These are phyloP conservation scores for Penicillium sp. DNA, from an alignment of 2,329 filamentous ascomycete genomes.

Conservation along the genomic window DNA sequence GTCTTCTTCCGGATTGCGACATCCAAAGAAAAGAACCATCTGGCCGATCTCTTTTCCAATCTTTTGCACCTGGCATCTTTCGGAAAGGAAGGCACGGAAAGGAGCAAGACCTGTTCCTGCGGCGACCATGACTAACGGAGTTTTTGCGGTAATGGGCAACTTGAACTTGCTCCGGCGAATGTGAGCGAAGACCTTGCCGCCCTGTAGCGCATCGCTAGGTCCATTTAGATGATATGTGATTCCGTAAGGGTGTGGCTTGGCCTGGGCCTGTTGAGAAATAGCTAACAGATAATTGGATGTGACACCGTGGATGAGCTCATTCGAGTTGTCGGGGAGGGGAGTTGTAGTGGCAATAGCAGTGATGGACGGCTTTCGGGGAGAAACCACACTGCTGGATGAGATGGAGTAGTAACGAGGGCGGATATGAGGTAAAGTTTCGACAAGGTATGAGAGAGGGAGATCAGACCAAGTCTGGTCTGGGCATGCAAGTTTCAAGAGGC, in stretches of 20 bases:
- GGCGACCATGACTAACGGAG: constrained; percentile 58
- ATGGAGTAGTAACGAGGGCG: constrained; percentile 96
- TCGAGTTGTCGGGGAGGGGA: constrained; percentile 68
- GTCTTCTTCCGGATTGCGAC: constrained; percentile 41
- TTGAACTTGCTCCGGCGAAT: constrained; percentile 97
- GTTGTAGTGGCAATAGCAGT: constrained; percentile 87
- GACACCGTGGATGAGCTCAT: constrained; percentile 80
- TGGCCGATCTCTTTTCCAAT: constrained; percentile 42
- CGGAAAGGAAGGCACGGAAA: constrained; percentile 49
- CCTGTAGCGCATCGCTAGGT: constrained; percentile 88
- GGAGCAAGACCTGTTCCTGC: constrained; percentile 58
- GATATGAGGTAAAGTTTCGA: constrained; percentile 84
- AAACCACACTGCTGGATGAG: constrained; percentile 62
- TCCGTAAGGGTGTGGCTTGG: constrained; percentile 75
- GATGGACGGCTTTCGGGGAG: constrained; percentile 66
- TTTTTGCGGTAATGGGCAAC: constrained; percentile 61
- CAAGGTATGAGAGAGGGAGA: constrained; percentile 84
- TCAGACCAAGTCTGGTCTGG: constrained; percentile 73
- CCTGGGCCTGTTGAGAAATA: constrained; percentile 58
- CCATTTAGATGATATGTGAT: constrained; percentile 80
- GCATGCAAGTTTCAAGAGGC: constrained; percentile 59
- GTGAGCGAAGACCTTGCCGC: constrained; percentile 85
- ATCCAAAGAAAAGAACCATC: constrained; percentile 50
- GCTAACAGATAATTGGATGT: constrained; percentile 92
- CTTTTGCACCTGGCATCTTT: constrained; percentile 42